phyloP scores from a whole-genome alignment of 352 stramenopile species.

The Phytopythium helicoides region DNA sequence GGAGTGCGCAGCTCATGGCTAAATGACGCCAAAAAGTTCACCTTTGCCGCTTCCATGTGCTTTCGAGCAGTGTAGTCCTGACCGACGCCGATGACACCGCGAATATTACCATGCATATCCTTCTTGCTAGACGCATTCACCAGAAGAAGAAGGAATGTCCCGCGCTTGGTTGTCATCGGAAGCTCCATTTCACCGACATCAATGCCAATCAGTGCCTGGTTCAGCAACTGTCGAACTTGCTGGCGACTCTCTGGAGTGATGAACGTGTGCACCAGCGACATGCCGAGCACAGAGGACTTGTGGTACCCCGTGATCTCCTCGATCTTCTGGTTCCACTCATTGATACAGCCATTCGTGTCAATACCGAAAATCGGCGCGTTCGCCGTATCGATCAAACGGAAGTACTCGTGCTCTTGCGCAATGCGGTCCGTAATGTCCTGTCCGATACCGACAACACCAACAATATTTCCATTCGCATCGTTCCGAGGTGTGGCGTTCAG shows the following conservation, averaged over 20 bases:
- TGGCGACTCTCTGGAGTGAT: conserved; percentile 70
- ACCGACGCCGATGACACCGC: conserved; percentile 90
- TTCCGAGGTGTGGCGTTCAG: conserved; percentile 71
- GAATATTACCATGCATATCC: conserved; percentile 90
- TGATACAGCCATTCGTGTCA: conserved; percentile 80
- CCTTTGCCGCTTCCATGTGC: conserved; percentile 83
- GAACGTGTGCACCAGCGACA: conserved; percentile 78
- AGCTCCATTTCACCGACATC: conserved; percentile 89
- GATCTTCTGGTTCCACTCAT: conserved; percentile 89
- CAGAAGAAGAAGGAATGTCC: conserved; percentile 60
- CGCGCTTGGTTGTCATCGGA: conserved; percentile 78
- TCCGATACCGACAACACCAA: conserved; percentile 85
- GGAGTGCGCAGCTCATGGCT: conserved; percentile 82
- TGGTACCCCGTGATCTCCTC: conserved; percentile 81
- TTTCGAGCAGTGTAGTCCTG: conserved; percentile 92
- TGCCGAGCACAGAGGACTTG: conserved; percentile 62
- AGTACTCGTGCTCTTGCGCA: conserved; percentile 78
- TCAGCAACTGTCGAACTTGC: conserved; percentile 67
- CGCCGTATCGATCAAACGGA: conserved; percentile 69
- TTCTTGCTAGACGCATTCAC: conserved; percentile 88
- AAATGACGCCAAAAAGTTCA: conserved; percentile 87
- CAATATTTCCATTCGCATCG: conserved; percentile 70
- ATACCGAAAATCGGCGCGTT: conserved; percentile 86
- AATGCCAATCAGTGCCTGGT: conserved; percentile 80
- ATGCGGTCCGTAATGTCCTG: conserved; percentile 85